phyloP scores from a whole-genome alignment of 345 rosid genomes.

The Melastoma malabathricum region DNA sequence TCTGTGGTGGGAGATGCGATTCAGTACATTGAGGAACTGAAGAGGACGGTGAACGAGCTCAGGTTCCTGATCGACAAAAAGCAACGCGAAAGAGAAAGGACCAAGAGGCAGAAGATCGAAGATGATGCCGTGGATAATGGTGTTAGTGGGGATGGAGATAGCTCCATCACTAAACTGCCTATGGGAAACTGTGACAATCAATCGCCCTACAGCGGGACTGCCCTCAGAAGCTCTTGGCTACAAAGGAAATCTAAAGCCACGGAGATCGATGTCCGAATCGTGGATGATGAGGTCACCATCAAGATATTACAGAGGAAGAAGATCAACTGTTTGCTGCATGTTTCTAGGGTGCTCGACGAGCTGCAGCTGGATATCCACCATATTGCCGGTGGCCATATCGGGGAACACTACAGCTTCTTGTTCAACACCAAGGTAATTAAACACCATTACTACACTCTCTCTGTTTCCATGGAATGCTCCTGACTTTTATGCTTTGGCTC shows the following conservation, averaged over 20 bases:
- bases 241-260: constrained; percentile 78
- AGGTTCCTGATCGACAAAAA: constrained; percentile 66
- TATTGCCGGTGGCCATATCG: constrained; percentile 80
- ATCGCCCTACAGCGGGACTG: constrained; percentile 22
- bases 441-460: not conserved
- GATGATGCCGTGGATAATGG: constrained; percentile 20
- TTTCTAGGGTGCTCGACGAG: constrained; percentile 62
- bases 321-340: constrained; percentile 60
- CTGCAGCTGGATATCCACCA: constrained; percentile 76
- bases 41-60: constrained; percentile 53
- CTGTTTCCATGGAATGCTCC: not conserved
- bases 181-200: constrained; percentile 25
- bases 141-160: constrained; percentile 17
- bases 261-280: constrained; percentile 74
- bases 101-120: constrained; percentile 31
- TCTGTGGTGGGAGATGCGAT: constrained; percentile 74
- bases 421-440: constrained; percentile 62
- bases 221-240: constrained; percentile 75
- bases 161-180: constrained; percentile 20
- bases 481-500: not conserved
- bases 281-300: constrained; percentile 79
- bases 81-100: constrained; percentile 43
- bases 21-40: constrained; percentile 62
- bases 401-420: constrained; percentile 66
- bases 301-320: constrained; percentile 73